Conservation (phyloP, 352 stramenopile species). For the Thraustochytrium sp. region DNA sequence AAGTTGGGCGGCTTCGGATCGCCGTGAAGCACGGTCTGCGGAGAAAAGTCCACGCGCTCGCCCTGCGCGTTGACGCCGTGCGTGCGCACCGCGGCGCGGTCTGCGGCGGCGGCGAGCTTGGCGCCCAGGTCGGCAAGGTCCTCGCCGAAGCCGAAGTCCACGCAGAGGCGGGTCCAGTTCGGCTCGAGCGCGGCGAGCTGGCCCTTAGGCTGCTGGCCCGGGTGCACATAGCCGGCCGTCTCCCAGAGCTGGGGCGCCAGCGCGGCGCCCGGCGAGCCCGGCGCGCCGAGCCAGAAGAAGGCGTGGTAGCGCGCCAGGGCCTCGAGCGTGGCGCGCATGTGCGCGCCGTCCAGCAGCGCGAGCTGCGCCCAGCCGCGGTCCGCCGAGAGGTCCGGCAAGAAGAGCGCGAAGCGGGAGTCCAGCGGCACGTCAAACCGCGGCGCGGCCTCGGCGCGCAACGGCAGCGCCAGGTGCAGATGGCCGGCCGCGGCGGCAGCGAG, state of each 20-base stretch:
- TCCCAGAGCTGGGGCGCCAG: slow-evolving; percentile 51
- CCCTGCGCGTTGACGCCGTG: slow-evolving; percentile 51
- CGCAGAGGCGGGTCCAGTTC: slow-evolving; percentile 48
- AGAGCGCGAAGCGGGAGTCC: slow-evolving; percentile 53
- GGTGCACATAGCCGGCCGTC: slow-evolving; percentile 57
- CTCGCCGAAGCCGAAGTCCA: slow-evolving; percentile 42
- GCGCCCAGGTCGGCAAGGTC: slow-evolving; percentile 51
- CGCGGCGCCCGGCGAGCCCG: slow-evolving; percentile 52
- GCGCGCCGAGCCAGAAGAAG: slow-evolving; percentile 56
- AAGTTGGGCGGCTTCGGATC: slow-evolving; percentile 61
- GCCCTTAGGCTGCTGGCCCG: slow-evolving; percentile 51
- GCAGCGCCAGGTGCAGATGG: slow-evolving; percentile 51
- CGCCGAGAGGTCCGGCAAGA: slow-evolving; percentile 56
- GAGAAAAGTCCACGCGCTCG: slow-evolving; percentile 21
- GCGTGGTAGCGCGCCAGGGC: slow-evolving; percentile 57
- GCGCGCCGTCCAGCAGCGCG: slow-evolving; percentile 51
- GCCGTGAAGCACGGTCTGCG: slow-evolving; percentile 57
- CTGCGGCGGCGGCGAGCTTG: slow-evolving; percentile 49
- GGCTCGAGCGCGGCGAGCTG: slow-evolving; percentile 53
- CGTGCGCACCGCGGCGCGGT: slow-evolving; percentile 45
- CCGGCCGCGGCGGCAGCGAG: slow-evolving; percentile 46
- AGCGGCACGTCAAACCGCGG: slow-evolving; percentile 50
- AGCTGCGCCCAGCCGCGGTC: slow-evolving; percentile 55
- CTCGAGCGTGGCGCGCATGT: slow-evolving; percentile 49
- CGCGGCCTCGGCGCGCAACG: slow-evolving; percentile 47